Conservation (phyloP, 2,329 filamentous ascomycete species). For the Clonostachys chloroleuca region DNA sequence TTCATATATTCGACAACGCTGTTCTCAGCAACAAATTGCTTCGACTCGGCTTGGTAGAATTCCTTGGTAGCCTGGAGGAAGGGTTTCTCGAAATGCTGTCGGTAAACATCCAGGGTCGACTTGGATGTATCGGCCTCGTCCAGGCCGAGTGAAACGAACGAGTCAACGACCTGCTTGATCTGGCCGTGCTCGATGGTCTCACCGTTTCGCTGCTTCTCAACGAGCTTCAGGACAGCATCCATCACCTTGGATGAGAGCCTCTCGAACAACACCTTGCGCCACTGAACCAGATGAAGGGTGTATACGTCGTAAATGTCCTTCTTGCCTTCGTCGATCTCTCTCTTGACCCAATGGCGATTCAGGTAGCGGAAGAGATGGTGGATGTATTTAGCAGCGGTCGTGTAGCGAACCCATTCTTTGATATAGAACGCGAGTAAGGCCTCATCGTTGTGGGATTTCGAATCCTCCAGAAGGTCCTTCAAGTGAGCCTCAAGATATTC, state of each 20-base stretch:
- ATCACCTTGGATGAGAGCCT: slow-evolving; percentile 85
- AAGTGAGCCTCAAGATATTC: slow-evolving; percentile 80
- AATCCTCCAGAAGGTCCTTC: slow-evolving; percentile 62
- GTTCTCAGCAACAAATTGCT: slow-evolving; percentile 92
- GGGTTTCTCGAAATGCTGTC: slow-evolving; percentile 85
- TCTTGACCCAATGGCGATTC: slow-evolving; percentile 97
- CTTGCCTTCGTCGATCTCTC: slow-evolving; percentile 98
- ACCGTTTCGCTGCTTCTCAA: slow-evolving; percentile 94
- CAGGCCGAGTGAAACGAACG: slow-evolving; percentile 89
- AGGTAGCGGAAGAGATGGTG: slow-evolving; percentile 96
- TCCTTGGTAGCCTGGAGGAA: slow-evolving; percentile 80
- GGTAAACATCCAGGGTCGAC: slow-evolving; percentile 92
- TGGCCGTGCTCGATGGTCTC: slow-evolving; percentile 97
- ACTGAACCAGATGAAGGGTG: slow-evolving; percentile 91
- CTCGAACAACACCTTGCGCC: slow-evolving; percentile 87
- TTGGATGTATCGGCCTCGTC: slow-evolving; percentile 92
- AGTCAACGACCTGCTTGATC: slow-evolving; percentile 96
- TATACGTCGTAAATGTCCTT: slow-evolving; percentile 98
- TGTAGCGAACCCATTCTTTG: slow-evolving; percentile 93
- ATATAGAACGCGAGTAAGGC: slow-evolving; percentile 91
- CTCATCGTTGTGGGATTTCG: slow-evolving; percentile 81
- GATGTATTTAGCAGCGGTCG: slow-evolving; percentile 92
- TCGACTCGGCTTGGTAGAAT: slow-evolving; percentile 91
- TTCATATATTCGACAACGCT: slow-evolving; percentile 99
- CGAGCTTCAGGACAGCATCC: slow-evolving; percentile 88